These are phyloP conservation scores for Zygosaccharomyces sapae DNA, from an alignment of 1,139 yeast species.

Conservation along the genomic window DNA sequence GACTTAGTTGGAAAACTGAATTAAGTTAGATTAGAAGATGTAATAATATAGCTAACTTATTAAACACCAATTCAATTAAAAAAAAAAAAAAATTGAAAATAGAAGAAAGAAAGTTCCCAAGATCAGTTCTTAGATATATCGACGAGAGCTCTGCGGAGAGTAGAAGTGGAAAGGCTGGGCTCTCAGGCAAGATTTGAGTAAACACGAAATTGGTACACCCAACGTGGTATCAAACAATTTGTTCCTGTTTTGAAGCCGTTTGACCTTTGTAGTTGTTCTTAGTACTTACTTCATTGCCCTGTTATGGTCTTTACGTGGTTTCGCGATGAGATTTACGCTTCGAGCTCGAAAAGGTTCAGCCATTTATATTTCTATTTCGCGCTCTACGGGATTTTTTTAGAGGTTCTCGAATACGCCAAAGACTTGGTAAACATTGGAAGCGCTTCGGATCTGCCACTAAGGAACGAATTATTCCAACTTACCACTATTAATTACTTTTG, in stretches of 20 bases:
- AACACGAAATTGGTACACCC: background rate
- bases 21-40: too few relatives aligned
- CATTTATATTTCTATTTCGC: background rate
- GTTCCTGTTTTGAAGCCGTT: background rate
- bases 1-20: conserved; percentile 7
- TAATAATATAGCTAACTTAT: too few relatives aligned
- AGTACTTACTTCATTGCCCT: background rate
- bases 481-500: too few relatives aligned
- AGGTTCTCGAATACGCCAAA: background rate
- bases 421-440: too few relatives aligned
- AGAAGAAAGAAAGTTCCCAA: too few relatives aligned
- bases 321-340: background rate
- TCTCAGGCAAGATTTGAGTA: background rate
- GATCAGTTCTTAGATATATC: too few relatives aligned
- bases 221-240: background rate
- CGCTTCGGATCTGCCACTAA: too few relatives aligned
- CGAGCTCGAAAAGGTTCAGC: background rate
- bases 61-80: too few relatives aligned
- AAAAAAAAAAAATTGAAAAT: too few relatives aligned
- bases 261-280: background rate
- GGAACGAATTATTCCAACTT: too few relatives aligned
- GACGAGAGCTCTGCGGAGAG: background rate
- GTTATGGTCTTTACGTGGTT: too few relatives aligned
- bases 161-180: background rate
- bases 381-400: background rate